phyloP scores from a whole-genome alignment of 345 rosid species.

The Excoecaria agallocha region DNA sequence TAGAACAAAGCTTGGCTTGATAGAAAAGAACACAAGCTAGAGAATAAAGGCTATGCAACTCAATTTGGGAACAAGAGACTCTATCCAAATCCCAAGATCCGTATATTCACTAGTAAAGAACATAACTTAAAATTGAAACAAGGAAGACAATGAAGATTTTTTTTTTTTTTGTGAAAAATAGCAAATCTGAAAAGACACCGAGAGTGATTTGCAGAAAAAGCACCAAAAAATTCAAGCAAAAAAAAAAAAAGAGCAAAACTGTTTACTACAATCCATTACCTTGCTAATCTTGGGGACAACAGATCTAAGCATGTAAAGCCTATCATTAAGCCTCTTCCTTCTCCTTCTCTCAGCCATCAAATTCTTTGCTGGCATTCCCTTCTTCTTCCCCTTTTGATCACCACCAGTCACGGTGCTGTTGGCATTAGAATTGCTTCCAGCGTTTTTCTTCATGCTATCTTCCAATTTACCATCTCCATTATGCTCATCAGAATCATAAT shows the following conservation, averaged over 20 bases:
- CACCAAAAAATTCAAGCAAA: not conserved
- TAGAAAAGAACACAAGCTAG: not conserved
- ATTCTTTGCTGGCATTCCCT: conserved; percentile 91
- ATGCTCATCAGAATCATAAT: conserved; percentile 75
- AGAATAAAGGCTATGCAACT: not conserved
- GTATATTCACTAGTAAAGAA: not conserved
- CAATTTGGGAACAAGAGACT: not conserved
- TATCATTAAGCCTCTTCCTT: conserved; percentile 96
- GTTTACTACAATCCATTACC: conserved; percentile 4
- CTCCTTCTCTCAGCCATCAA: conserved; percentile 97
- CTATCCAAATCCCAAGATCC: not conserved
- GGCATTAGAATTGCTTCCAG: conserved; percentile 46
- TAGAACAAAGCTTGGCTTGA: not conserved
- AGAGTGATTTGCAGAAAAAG: not conserved
- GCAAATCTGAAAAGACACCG: not conserved
- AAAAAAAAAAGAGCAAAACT: not conserved
- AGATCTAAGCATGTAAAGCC: conserved; percentile 63
- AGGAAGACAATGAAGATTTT: not conserved
- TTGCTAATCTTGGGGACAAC: conserved; percentile 31
- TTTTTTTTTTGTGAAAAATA: not conserved
- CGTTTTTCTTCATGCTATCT: conserved; percentile 44
- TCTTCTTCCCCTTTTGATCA: conserved; percentile 66
- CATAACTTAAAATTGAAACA: not conserved
- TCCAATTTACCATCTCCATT: conserved; percentile 37
- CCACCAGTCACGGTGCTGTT: conserved; percentile 43